Evolutionary conservation across 1,284 basidiomycete species (phyloP).

Genomic region (Ustilago xerochloae): DNA sequence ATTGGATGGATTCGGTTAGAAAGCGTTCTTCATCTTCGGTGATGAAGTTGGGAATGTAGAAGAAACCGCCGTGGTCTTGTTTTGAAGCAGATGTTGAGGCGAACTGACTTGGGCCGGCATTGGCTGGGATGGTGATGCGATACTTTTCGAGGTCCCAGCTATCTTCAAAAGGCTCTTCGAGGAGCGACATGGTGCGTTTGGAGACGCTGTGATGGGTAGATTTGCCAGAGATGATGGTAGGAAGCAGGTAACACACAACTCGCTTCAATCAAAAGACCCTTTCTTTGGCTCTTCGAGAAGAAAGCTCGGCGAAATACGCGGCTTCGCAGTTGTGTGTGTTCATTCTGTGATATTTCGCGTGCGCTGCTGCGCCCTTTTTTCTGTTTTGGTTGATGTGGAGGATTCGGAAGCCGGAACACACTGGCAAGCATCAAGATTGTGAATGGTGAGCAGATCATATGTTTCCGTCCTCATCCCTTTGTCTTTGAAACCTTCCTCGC

Average conservation of each 20-base stretch:
- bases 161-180: slow-evolving; percentile 23
- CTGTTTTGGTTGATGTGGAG: slow-evolving; percentile 3
- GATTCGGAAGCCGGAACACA: slow-evolving; percentile 1
- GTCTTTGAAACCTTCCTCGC: neutral
- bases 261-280: neutral
- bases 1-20: slow-evolving; percentile 75
- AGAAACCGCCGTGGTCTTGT: slow-evolving; percentile 45
- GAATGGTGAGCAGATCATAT: no score
- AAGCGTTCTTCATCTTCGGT: slow-evolving; percentile 81
- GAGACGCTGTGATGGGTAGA: neutral
- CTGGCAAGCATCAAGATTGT: neutral
- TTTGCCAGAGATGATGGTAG: neutral
- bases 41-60: slow-evolving; percentile 80
- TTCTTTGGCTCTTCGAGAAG: no score
- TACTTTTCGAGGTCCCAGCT: slow-evolving; percentile 31
- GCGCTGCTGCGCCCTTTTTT: neutral
- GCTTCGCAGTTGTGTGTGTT: no score
- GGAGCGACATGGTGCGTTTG: slow-evolving; percentile 22
- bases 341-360: no score
- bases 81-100: slow-evolving; percentile 10
- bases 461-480: neutral
- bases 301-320: slow-evolving; percentile 9
- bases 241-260: neutral
- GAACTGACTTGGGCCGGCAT: slow-evolving; percentile 31
- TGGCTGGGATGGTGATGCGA: slow-evolving; percentile 26